Evolutionary conservation across 2,329 filamentous ascomycete species (phyloP).

Genomic region (Lachnellula hyalina): DNA sequence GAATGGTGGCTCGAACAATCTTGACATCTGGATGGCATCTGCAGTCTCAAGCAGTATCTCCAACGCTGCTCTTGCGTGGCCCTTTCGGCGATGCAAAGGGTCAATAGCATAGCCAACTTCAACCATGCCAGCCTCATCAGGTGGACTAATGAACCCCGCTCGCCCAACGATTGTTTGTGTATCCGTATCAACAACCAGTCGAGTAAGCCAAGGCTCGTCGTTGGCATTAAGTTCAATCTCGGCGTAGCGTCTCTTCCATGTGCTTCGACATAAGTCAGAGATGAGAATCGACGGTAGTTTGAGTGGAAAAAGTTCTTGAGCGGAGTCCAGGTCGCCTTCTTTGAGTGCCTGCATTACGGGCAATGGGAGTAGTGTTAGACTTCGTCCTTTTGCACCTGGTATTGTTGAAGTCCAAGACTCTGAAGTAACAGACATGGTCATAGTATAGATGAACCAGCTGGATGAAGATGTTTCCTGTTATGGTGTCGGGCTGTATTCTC

Average conservation of each 20-base stretch:
- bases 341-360: neutral
- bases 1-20: neutral
- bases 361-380: neutral
- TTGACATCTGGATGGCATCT: neutral
- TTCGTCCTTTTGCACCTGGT: neutral
- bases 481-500: too few relatives aligned
- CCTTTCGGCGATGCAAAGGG: neutral
- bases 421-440: neutral
- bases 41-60: constrained; percentile 2
- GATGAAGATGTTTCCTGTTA: neutral
- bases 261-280: neutral
- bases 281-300: neutral
- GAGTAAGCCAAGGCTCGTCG: neutral
- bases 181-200: neutral
- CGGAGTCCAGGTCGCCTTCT: neutral
- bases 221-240: neutral
- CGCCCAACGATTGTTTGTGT: neutral
- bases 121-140: constrained; percentile 5
- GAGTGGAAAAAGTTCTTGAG: neutral
- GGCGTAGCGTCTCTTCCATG: neutral
- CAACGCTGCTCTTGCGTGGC: constrained; percentile 6
- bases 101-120: constrained; percentile 7
- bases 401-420: neutral
- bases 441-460: neutral
- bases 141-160: constrained; percentile 3